These are phyloP conservation scores for Psophocarpus tetragonolobus DNA, from an alignment of 306 rosid species.

Conservation along the genomic window DNA sequence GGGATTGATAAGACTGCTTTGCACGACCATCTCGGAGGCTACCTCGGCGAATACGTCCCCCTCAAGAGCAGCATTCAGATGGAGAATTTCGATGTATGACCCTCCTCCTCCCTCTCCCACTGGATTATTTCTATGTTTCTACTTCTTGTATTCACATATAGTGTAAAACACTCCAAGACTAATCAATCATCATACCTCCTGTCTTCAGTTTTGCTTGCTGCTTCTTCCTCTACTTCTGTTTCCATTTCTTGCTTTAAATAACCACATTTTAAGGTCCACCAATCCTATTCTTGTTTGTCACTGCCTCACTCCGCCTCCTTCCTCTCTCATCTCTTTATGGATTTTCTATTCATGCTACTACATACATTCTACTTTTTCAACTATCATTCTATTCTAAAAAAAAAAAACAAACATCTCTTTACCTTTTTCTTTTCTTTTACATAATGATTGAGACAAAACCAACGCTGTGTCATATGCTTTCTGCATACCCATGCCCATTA, in stretches of 20 bases:
- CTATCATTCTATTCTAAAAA: too few relatives aligned
- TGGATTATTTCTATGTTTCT: conserved; percentile 42
- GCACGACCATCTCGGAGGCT: conserved; percentile 93
- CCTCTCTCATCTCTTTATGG: too few relatives aligned
- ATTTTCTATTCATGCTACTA: too few relatives aligned
- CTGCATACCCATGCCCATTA: too few relatives aligned
- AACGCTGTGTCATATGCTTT: too few relatives aligned
- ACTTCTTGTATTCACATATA: too few relatives aligned
- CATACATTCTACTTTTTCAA: too few relatives aligned
- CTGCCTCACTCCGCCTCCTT: neutral
- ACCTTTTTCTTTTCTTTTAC: too few relatives aligned
- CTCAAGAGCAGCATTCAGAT: conserved; percentile 91
- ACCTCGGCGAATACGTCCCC: conserved; percentile 98
- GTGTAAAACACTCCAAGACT: conserved; percentile 31
- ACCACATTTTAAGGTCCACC: neutral
- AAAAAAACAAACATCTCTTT: too few relatives aligned
- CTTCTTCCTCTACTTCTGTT: neutral
- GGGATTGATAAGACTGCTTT: conserved; percentile 88
- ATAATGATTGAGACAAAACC: too few relatives aligned
- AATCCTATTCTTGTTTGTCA: conserved; percentile 9
- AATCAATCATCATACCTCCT: too few relatives aligned
- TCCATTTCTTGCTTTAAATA: neutral
- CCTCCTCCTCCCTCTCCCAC: neutral
- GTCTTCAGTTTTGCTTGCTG: too few relatives aligned
- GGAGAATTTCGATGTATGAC: conserved; percentile 78